These are phyloP conservation scores for Xeromyces bisporus DNA, from an alignment of 495 filamentous ascomycete genomes.

Conservation along the genomic window DNA sequence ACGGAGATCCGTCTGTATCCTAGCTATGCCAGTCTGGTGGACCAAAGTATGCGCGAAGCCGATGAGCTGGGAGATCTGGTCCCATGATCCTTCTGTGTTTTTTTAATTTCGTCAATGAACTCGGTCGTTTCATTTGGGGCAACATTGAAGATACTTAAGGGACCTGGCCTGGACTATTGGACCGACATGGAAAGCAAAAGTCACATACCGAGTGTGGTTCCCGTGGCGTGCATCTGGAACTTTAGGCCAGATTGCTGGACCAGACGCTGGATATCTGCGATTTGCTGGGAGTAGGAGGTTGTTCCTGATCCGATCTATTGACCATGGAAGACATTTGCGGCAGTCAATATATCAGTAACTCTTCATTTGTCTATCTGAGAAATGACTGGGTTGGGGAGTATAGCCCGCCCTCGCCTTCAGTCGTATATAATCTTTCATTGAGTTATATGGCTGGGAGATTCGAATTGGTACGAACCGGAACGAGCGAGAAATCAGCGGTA, in stretches of 20 bases:
- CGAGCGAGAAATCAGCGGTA: constrained; percentile 57
- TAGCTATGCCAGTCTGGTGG: constrained; percentile 51
- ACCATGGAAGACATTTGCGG: too few relatives aligned
- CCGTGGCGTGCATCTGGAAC: constrained; percentile 67
- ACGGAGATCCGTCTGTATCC: constrained; percentile 70
- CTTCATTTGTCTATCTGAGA: too few relatives aligned
- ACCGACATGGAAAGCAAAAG: too few relatives aligned
- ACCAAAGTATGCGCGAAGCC: constrained; percentile 68
- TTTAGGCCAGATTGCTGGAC: constrained; percentile 51
- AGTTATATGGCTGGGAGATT: too few relatives aligned
- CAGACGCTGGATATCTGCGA: constrained; percentile 64
- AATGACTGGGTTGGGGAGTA: too few relatives aligned
- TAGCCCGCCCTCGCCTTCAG: too few relatives aligned
- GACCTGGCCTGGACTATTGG: too few relatives aligned
- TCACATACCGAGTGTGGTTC: constrained; percentile 68
- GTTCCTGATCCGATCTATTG: neutral
- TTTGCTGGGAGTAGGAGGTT: constrained; percentile 56
- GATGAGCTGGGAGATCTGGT: constrained; percentile 60
- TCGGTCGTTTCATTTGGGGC: too few relatives aligned
- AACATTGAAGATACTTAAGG: too few relatives aligned
- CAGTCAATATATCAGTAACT: too few relatives aligned
- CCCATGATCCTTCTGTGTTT: constrained; percentile 61
- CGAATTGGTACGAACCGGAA: constrained; percentile 37
- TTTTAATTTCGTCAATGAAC: too few relatives aligned
- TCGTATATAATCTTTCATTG: too few relatives aligned